phyloP scores from a whole-genome alignment of 106 monocot genomes.

The Apostasia shenzhenica region DNA sequence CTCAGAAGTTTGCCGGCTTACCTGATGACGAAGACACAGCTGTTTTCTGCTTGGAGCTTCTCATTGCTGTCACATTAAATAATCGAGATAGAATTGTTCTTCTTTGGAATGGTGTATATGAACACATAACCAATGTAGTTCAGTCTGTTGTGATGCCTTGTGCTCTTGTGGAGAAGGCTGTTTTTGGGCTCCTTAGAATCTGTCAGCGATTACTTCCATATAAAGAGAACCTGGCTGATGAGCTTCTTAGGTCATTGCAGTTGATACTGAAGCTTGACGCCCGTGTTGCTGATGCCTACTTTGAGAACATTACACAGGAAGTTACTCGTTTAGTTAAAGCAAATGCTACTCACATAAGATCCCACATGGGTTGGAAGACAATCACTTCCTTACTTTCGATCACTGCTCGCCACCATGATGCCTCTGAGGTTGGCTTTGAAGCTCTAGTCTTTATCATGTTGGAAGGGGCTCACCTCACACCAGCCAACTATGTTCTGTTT shows the following conservation, averaged over 20 bases:
- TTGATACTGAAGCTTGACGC: constrained; percentile 75
- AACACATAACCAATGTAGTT: constrained; percentile 59
- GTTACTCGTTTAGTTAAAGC: constrained; percentile 64
- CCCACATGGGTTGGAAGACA: constrained; percentile 61
- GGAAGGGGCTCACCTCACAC: constrained; percentile 59
- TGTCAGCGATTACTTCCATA: constrained; percentile 74
- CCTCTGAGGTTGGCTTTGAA: constrained; percentile 69
- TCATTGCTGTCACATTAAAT: constrained; percentile 66
- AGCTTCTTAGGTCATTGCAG: constrained; percentile 62
- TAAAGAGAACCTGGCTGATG: constrained; percentile 67
- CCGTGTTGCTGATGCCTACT: constrained; percentile 78
- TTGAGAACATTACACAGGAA: constrained; percentile 76
- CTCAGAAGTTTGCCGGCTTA: constrained; percentile 44
- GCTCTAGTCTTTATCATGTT: constrained; percentile 61
- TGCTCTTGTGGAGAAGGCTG: constrained; percentile 68
- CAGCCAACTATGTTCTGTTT: constrained; percentile 49
- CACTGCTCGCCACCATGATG: constrained; percentile 71
- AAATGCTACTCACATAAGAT: constrained; percentile 62
- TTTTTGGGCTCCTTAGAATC: constrained; percentile 61
- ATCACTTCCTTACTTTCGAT: constrained; percentile 61
- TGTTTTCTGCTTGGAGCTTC: constrained; percentile 70
- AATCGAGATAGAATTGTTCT: constrained; percentile 65
- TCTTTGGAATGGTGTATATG: constrained; percentile 61
- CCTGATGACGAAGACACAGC: constrained; percentile 61
- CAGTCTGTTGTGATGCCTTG: constrained; percentile 75